These are phyloP conservation scores for Calocybe cyanea DNA, from an alignment of 768 basidiomycete species.

Conservation along the genomic window DNA sequence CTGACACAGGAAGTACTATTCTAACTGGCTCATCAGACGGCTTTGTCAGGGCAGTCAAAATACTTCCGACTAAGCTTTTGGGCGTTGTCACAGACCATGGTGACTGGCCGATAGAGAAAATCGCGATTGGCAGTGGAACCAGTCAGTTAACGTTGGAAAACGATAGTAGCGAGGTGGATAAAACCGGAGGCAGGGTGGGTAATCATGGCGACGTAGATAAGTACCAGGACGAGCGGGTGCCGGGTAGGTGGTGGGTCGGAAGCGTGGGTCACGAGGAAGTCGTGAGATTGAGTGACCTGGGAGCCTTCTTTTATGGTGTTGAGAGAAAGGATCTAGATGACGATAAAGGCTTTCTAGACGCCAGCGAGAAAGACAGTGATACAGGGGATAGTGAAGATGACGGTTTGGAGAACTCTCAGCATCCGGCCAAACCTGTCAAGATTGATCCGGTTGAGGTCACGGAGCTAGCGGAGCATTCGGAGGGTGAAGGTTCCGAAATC, in stretches of 20 bases:
- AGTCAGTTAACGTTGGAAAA: conserved; percentile 28
- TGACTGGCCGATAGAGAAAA: conserved; percentile 87
- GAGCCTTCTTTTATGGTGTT: conserved; percentile 54
- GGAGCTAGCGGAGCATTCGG: conserved; percentile 19
- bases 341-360: background rate
- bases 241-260: conserved; percentile 75
- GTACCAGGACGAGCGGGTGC: conserved; percentile 17
- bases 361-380: conserved; percentile 27
- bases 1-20: conserved; percentile 64
- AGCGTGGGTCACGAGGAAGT: conserved; percentile 90
- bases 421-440: conserved; percentile 21
- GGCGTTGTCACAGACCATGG: conserved; percentile 92
- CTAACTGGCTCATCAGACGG: conserved; percentile 93
- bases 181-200: conserved; percentile 7
- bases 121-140: conserved; percentile 52
- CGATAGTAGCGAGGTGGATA: conserved; percentile 6
- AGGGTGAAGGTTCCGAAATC: conserved; percentile 24
- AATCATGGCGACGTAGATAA: conserved; percentile 10
- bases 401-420: conserved; percentile 20
- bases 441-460: conserved; percentile 3
- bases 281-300: conserved; percentile 81
- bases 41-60: conserved; percentile 78
- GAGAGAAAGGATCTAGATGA: conserved; percentile 1
- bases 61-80: conserved; percentile 85
- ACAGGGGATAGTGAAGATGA: conserved; percentile 28